Conservation (phyloP, 2,329 filamentous ascomycete species). For the Coniochaeta sp. region DNA sequence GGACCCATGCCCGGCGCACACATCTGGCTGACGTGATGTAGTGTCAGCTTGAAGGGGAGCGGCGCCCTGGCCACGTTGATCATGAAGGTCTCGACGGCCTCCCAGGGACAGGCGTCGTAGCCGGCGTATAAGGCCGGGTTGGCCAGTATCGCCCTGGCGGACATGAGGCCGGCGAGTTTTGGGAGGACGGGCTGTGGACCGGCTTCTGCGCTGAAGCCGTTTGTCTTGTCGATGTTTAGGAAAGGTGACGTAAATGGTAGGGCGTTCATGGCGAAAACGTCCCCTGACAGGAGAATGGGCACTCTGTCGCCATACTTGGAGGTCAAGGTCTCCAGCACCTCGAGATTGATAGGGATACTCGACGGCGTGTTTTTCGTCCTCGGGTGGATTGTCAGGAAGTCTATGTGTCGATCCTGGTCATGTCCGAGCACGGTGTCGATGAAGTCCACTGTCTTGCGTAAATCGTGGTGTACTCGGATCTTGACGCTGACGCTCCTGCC, state of each 20-base stretch:
- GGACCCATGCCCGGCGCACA: slow-evolving; percentile 47
- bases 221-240: slow-evolving; percentile 2
- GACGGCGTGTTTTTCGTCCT: slow-evolving; percentile 55
- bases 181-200: slow-evolving; percentile 24
- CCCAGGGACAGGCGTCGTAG: slow-evolving; percentile 49
- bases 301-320: slow-evolving; percentile 44
- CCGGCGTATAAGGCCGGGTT: slow-evolving; percentile 62
- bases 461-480: slow-evolving; percentile 60
- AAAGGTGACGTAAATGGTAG: slow-evolving; percentile 36
- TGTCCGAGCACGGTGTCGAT: slow-evolving; percentile 54
- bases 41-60: slow-evolving; percentile 54
- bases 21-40: slow-evolving; percentile 65
- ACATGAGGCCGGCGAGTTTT: slow-evolving; percentile 58
- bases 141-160: slow-evolving; percentile 58
- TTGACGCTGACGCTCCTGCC: slow-evolving; percentile 61
- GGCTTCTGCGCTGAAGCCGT: slow-evolving; percentile 7
- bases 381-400: slow-evolving; percentile 66
- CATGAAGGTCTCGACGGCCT: slow-evolving; percentile 57
- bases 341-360: slow-evolving; percentile 52
- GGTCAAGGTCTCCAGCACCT: slow-evolving; percentile 50
- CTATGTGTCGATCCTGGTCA: slow-evolving; percentile 42
- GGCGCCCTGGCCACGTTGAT: slow-evolving; percentile 48
- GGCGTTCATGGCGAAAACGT: slow-evolving; percentile 52
- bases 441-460: slow-evolving; percentile 54
- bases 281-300: slow-evolving; percentile 61